phyloP scores from a whole-genome alignment of 2,329 filamentous ascomycete species.

The Colletotrichum sp. region DNA sequence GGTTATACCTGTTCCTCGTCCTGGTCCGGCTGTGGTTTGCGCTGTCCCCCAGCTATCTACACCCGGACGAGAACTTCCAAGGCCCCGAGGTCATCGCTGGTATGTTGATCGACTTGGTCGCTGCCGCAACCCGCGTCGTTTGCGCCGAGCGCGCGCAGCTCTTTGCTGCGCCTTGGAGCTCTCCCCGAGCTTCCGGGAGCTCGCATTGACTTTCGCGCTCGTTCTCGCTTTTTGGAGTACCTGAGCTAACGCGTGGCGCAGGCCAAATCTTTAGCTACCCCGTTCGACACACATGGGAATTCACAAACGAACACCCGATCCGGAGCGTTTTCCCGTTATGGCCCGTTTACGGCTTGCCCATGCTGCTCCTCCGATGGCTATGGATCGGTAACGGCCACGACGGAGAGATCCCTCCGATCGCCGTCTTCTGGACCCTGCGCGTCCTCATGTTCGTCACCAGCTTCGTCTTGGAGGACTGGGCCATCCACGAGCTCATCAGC shows the following conservation, averaged over 20 bases:
- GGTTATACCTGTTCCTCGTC: slow-evolving; percentile 83
- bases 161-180: not conserved
- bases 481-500: slow-evolving; percentile 87
- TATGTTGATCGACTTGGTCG: slow-evolving; percentile 44
- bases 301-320: slow-evolving; percentile 85
- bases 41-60: slow-evolving; percentile 92
- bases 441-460: slow-evolving; percentile 92
- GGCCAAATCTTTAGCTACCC: slow-evolving; percentile 94
- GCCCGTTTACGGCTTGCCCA: slow-evolving; percentile 92
- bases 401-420: slow-evolving; percentile 78
- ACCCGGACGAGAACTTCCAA: slow-evolving; percentile 99
- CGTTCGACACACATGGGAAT: slow-evolving; percentile 92
- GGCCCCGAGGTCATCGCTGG: slow-evolving; percentile 96
- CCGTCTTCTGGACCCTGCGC: slow-evolving; percentile 88
- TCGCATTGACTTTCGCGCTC: slow-evolving; percentile 8
- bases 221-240: slow-evolving; percentile 14
- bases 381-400: slow-evolving; percentile 84
- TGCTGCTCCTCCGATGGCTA: slow-evolving; percentile 91
- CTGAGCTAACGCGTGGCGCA: slow-evolving; percentile 40
- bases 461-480: slow-evolving; percentile 98
- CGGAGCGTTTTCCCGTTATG: slow-evolving; percentile 97
- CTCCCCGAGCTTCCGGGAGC: slow-evolving; percentile 4
- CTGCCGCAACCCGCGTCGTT: not conserved
- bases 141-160: not conserved
- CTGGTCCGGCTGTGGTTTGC: slow-evolving; percentile 93